Conservation (phyloP, 345 rosid genomes). For the Zanthoxylum bungeanum region DNA sequence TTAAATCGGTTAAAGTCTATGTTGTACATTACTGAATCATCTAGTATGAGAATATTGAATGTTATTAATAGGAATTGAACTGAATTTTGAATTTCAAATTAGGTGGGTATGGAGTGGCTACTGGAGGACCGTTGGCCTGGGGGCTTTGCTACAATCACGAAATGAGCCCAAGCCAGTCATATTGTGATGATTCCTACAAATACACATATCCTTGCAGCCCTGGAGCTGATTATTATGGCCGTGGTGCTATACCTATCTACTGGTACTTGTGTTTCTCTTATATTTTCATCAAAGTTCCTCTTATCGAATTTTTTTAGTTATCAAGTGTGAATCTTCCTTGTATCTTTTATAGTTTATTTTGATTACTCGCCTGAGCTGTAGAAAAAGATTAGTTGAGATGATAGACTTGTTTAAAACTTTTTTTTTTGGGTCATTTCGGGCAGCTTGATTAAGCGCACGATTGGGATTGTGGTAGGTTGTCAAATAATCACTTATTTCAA, state of each 20-base stretch:
- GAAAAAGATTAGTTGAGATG: neutral
- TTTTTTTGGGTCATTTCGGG: neutral
- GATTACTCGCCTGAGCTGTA: neutral
- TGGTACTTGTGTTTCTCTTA: conserved; percentile 40
- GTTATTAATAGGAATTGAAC: too few species aligned
- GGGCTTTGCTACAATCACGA: conserved; percentile 91
- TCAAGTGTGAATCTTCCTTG: too few species aligned
- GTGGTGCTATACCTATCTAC: conserved; percentile 90
- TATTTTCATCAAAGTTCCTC: neutral
- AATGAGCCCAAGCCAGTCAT: conserved; percentile 87
- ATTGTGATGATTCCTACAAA: conserved; percentile 79
- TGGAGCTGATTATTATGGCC: conserved; percentile 95
- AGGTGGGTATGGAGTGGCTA: conserved; percentile 96
- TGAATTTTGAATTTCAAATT: too few species aligned
- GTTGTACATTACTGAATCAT: too few species aligned
- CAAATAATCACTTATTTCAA: too few species aligned
- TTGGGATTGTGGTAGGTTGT: too few species aligned
- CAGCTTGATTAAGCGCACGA: too few species aligned
- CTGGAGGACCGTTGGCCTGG: conserved; percentile 96
- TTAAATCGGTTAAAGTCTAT: too few species aligned
- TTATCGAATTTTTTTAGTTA: too few species aligned
- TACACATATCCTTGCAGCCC: conserved; percentile 74
- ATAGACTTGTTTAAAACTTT: neutral
- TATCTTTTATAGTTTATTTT: neutral
- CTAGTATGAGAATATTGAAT: too few species aligned